Evolutionary conservation across 306 rosid species (phyloP).

Genomic region (Cajanus cajan): DNA sequence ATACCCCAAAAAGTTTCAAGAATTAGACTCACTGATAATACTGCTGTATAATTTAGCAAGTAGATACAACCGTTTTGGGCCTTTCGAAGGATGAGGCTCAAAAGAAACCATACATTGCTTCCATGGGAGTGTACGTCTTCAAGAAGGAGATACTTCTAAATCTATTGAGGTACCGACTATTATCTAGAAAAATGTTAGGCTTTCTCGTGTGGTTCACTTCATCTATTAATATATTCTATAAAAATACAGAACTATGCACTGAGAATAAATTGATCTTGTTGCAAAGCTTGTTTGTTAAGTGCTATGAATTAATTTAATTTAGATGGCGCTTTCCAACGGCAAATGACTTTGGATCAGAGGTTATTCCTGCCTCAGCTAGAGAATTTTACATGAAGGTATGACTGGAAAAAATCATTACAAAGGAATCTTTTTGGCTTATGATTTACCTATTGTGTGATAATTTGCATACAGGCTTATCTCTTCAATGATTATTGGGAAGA

Average conservation of each 20-base stretch:
- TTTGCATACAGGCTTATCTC: conserved; percentile 77
- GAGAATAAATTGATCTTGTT: conserved; percentile 8
- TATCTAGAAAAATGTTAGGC: background rate
- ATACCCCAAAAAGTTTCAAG: conserved; percentile 6
- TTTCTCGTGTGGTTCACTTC: conserved; percentile 15
- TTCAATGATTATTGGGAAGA: conserved; percentile 98
- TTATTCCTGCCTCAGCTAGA: conserved; percentile 89
- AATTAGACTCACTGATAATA: conserved; percentile 32
- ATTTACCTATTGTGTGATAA: conserved; percentile 16
- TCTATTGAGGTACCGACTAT: conserved; percentile 63
- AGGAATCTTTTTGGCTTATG: background rate
- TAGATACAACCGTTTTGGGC: conserved; percentile 91
- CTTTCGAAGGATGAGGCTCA: conserved; percentile 76
- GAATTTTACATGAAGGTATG: conserved; percentile 84
- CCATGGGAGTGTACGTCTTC: conserved; percentile 98
- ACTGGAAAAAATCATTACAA: background rate
- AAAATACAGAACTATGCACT: conserved; percentile 11
- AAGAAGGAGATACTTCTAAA: conserved; percentile 95
- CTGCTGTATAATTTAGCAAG: conserved; percentile 49
- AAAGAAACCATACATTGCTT: conserved; percentile 92
- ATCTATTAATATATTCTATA: conserved; percentile 52
- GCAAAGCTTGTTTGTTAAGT: conserved; percentile 29
- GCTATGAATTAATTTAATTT: conserved; percentile 35
- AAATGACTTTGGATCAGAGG: conserved; percentile 97
- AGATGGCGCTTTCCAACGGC: conserved; percentile 99